Evolutionary conservation across 75 land plant genomes (phyloP).

Genomic region (Selaginella moellendorffii): DNA sequence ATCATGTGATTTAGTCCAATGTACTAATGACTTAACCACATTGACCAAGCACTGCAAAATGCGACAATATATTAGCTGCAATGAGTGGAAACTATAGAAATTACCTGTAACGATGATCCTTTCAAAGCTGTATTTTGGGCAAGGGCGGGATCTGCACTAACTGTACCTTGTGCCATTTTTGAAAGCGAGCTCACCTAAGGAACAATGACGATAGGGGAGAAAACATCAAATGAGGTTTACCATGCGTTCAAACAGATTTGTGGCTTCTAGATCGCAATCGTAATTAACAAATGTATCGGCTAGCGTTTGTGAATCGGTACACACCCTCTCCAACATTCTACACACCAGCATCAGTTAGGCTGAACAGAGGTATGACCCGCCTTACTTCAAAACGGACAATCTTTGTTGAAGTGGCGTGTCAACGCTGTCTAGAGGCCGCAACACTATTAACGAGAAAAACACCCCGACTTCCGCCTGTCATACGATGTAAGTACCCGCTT

Average conservation of each 20-base stretch:
- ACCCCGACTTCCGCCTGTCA: slow-evolving; percentile 84
- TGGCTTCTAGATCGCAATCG: slow-evolving; percentile 89
- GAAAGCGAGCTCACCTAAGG: slow-evolving; percentile 67
- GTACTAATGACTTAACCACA: slow-evolving; percentile 53
- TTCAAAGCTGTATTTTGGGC: slow-evolving; percentile 55
- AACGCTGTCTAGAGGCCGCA: slow-evolving; percentile 62
- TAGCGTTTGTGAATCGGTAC: slow-evolving; percentile 89
- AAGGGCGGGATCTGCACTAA: slow-evolving; percentile 47
- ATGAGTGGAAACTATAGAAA: neutral
- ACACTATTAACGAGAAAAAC: slow-evolving; percentile 74
- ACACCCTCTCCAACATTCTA: slow-evolving; percentile 90
- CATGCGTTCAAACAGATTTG: slow-evolving; percentile 92
- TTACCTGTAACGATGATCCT: slow-evolving; percentile 74
- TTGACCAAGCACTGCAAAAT: slow-evolving; percentile 48
- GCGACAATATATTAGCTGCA: neutral
- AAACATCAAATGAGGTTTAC: slow-evolving; percentile 21
- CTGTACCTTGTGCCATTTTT: slow-evolving; percentile 74
- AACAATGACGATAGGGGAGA: neutral
- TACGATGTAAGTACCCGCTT: neutral
- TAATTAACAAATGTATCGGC: slow-evolving; percentile 90
- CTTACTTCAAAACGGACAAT: slow-evolving; percentile 59
- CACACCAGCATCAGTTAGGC: slow-evolving; percentile 4
- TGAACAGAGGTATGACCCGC: neutral
- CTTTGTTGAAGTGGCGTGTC: slow-evolving; percentile 51
- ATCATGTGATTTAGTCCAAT: slow-evolving; percentile 44